phyloP scores from a whole-genome alignment of 1,139 yeast genomes.

The Arxiozyma slooffiae region DNA sequence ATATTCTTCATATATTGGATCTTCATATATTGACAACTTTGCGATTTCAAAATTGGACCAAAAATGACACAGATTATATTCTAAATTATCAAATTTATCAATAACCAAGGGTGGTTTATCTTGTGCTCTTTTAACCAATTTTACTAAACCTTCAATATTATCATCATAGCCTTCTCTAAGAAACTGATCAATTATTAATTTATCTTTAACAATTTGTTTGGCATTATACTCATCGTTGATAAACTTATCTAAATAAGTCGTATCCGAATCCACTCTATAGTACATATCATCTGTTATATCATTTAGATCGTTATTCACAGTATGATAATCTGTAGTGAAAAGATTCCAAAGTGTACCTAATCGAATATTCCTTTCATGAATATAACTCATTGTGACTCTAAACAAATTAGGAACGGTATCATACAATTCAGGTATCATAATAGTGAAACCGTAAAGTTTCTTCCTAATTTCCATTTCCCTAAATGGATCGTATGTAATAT shows the following conservation, averaged over 20 bases:
- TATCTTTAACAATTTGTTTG: constrained; percentile 21
- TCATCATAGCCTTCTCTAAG: constrained; percentile 12
- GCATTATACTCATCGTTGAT: constrained; percentile 21
- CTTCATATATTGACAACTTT: constrained; percentile 58
- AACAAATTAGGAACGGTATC: constrained; percentile 77
- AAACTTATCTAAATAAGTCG: constrained; percentile 41
- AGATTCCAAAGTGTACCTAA: constrained; percentile 53
- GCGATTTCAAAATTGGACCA: constrained; percentile 96
- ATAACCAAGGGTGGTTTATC: constrained; percentile 20
- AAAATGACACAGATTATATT: constrained; percentile 75
- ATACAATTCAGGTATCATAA: constrained; percentile 61
- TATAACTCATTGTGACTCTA: constrained; percentile 56
- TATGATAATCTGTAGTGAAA: constrained; percentile 35
- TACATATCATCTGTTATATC: constrained; percentile 4
- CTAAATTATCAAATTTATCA: constrained; percentile 54
- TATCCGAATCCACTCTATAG: not conserved
- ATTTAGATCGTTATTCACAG: constrained; percentile 14
- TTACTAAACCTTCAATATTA: constrained; percentile 16
- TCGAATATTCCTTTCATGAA: constrained; percentile 38
- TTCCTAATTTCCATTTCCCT: constrained; percentile 58
- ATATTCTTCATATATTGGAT: constrained; percentile 52
- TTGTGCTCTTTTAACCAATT: constrained; percentile 17
- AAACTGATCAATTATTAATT: constrained; percentile 27
- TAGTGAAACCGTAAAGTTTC: constrained; percentile 77
- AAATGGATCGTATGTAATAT: constrained; percentile 84